A percentile compares a stretch with the other conserved stretches of the same genome.
These are phyloP conservation scores for Bjerkandera adusta DNA, from an alignment of 1,284 basidiomycete genomes.

Conservation along the genomic window DNA sequence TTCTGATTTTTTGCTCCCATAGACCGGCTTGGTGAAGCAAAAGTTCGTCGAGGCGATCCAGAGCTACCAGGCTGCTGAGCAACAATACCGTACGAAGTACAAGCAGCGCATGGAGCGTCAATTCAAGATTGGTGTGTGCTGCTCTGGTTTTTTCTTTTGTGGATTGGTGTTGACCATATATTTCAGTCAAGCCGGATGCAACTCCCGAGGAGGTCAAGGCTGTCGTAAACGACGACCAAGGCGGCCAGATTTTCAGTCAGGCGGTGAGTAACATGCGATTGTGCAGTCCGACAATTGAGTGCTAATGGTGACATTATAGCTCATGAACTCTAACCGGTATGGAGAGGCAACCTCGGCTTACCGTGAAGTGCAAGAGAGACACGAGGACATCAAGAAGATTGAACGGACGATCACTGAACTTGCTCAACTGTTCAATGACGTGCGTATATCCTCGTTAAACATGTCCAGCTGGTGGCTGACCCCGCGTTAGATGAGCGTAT, in stretches of 20 bases:
- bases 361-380: constrained; percentile 94
- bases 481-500: constrained; percentile 70
- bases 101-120: constrained; percentile 95
- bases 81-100: constrained; percentile 90
- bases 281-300: too few species aligned
- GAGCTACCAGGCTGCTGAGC: constrained; percentile 88
- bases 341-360: constrained; percentile 91
- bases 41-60: constrained; percentile 88
- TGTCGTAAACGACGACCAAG: constrained; percentile 83
- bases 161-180: constrained; percentile 1
- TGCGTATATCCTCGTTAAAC: constrained; percentile 31
- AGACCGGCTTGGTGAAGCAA: constrained; percentile 76
- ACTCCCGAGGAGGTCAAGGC: constrained; percentile 88
- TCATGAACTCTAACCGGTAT: constrained; percentile 89
- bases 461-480: neutral
- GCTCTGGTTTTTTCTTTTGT: constrained; percentile 4
- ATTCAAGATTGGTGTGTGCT: constrained; percentile 81
- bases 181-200: constrained; percentile 89
- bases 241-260: constrained; percentile 92
- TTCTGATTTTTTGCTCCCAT: neutral
- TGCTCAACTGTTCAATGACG: constrained; percentile 94
- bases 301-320: constrained; percentile 39
- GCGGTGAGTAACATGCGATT: constrained; percentile 55
- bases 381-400: constrained; percentile 94
- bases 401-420: constrained; percentile 92